Percentiles rank a stretch among this genome's conserved stretches.
These are phyloP conservation scores for Globisporangium camurandrum DNA, from an alignment of 352 stramenopile species.

Conservation along the genomic window DNA sequence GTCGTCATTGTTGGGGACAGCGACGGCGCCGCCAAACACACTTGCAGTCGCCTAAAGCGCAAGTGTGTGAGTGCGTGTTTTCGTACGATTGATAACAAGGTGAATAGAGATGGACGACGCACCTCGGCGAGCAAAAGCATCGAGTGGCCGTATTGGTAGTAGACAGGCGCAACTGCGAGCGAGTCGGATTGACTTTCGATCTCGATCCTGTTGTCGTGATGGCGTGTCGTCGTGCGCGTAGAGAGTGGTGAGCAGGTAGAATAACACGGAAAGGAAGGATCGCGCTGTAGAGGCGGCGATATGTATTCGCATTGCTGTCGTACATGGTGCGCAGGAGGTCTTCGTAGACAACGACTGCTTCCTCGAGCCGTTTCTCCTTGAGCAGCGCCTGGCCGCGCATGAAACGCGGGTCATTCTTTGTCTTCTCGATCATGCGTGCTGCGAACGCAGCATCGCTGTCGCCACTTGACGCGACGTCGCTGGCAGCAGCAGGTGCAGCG, in stretches of 20 bases:
- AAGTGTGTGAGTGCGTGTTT: constrained; percentile 3
- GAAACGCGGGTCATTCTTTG: constrained; percentile 67
- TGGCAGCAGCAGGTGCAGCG: not conserved
- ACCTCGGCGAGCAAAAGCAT: constrained; percentile 66
- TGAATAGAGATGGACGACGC: not conserved
- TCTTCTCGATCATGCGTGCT: constrained; percentile 42
- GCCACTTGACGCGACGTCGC: not conserved
- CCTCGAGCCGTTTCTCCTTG: constrained; percentile 77
- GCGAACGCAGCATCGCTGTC: constrained; percentile 6
- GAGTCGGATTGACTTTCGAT: constrained; percentile 61
- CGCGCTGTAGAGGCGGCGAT: too few relatives aligned
- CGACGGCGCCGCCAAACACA: constrained; percentile 41
- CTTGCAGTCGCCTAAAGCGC: constrained; percentile 29
- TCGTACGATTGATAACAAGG: not conserved
- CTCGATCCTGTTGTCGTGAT: constrained; percentile 33
- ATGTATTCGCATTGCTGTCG: not conserved
- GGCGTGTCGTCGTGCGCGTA: not conserved
- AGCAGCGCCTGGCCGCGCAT: constrained; percentile 55
- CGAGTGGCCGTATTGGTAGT: constrained; percentile 82
- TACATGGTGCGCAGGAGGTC: constrained; percentile 79
- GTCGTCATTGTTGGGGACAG: constrained; percentile 13
- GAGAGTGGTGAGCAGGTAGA: not conserved
- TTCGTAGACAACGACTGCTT: constrained; percentile 65
- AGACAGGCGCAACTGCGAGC: constrained; percentile 56
- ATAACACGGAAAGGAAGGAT: too few relatives aligned